Evolutionary conservation across 2,329 filamentous ascomycete species (phyloP), one percentile per base, ranked within the genome.

Genomic region (Elsinoe australis): DNA sequence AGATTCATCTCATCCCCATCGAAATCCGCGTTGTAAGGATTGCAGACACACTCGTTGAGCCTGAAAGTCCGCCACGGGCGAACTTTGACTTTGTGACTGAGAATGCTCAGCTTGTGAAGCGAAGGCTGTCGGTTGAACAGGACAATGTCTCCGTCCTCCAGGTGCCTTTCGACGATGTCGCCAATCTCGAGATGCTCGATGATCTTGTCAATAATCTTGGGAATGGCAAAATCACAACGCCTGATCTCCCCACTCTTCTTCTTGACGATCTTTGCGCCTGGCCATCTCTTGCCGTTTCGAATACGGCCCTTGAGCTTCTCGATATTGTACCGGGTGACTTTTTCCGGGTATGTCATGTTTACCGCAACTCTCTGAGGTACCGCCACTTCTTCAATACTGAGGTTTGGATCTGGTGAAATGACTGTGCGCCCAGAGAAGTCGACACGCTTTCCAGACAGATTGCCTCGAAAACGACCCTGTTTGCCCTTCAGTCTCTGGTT

Each of bases 1-100:
- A 98, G 69, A 59, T 98, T 98, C 92, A 98, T 98, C 66, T 98
- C 92, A 58, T 98, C 92, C 52, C 92, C 92, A 59, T 98, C 92
- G 57, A 98, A 98, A 77, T 98, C 92, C 49, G 92, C 92, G 58
- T 98, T 98, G 73, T 98, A 98, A 3, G 92, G 92, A 53, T 85
- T 89, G 67, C 92, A 98, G 1, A 95, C 92, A 77, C 92, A 98
- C 64, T 98, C 92, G 63, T 98, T 98, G 14, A 98, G 75, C 48
- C 92, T 83, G 64, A 98, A 96, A 0, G 92, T 98, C 65, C 89
- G 82, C 82, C 92, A 94, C 0, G 90, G 92, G 42, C 92, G 80
- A 41, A 98, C 80, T 66, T 95, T 95, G 58, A 84, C 92, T 60
- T 85, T 81, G 71, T 98, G 92, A 61, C 86, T 90, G 69, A 98